Conservation (phyloP, 2,329 filamentous ascomycete species). For the Chalaropsis ovoidea region DNA sequence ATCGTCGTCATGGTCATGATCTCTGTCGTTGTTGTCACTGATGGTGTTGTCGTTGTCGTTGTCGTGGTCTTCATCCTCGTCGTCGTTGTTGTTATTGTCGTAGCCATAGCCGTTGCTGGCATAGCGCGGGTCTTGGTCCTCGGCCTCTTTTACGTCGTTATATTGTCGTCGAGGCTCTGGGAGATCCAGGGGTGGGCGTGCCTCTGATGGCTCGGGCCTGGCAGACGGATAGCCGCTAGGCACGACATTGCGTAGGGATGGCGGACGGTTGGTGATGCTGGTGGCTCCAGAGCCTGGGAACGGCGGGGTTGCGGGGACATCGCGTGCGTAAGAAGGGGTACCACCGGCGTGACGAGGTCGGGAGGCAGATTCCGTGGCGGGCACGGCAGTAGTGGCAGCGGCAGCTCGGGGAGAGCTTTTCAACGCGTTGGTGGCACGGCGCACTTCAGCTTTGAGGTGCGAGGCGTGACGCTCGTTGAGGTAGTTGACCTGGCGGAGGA, state of each 20-base stretch:
- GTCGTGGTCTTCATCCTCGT: not conserved
- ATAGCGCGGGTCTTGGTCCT: not conserved
- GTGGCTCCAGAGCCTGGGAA: not conserved
- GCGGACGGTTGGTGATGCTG: constrained; percentile 6
- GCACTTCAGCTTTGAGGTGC: constrained; percentile 82
- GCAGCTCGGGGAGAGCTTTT: constrained; percentile 45
- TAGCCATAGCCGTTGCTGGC: not conserved
- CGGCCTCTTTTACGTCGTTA: not conserved
- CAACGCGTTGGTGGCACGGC: constrained; percentile 54
- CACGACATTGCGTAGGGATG: not conserved
- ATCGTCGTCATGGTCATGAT: constrained; percentile 33
- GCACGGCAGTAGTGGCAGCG: constrained; percentile 49
- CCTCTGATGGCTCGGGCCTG: not conserved
- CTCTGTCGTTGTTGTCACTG: constrained; percentile 10
- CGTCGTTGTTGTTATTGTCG: not conserved
- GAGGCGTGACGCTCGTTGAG: constrained; percentile 84
- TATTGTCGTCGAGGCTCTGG: not conserved
- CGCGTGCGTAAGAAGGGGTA: constrained; percentile 28
- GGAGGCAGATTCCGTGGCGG: constrained; percentile 33
- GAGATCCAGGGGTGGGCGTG: not conserved
- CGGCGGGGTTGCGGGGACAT: constrained; percentile 13
- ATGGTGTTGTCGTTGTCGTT: not conserved
- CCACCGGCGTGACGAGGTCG: constrained; percentile 33
- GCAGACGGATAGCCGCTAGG: not conserved
- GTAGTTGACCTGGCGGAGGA: constrained; percentile 88